Evolutionary conservation across 768 basidiomycete species (phyloP), one percentile per base, ranked within the genome.

Genomic region (Termitomyces sp.): DNA sequence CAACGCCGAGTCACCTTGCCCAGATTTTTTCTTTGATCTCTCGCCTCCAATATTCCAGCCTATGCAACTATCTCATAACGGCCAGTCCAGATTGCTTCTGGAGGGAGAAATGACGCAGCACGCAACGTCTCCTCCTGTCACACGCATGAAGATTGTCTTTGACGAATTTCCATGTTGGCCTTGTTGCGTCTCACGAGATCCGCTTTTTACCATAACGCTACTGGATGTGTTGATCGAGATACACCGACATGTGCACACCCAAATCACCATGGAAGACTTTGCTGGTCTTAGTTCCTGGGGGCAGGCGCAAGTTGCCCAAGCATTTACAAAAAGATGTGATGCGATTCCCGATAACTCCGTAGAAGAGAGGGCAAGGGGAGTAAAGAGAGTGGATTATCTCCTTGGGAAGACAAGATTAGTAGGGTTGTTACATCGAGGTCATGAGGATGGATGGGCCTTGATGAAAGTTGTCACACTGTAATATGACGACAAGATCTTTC

Each of bases 331-430:
- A 34, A 50, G 60, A 52, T 61, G 56, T 3, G 6, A n/a, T 1
- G 43, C 8, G 7, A 56, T 61, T 31, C 56, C 56, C 2, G 11
- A 46, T 45, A 52, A 29, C 12, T 56, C 47, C 9, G 7, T 10
- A 9, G 60, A 51, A 8, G 56, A 61, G 36, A 56, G 56, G 25
- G 56, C 40, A 14, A 31, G 17, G 0, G 60, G 56, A 11, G 0
- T 61, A 2, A 61, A 45, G 60, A 50, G 55, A 43, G 56, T 61
- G 25, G 60, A 61, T 46, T 61, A 57, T 37, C 7, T 61, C 1
- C 10, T 37, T 4, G 60, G 60, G 25, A 52, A 40, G 50, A 57
- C 42, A 10, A 57, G 17, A 29, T 32, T 57, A 17, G 14, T 56
- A 11, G 60, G 60, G 15, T 17, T 61, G 15, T 20, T 52, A 25